Percentiles rank a stretch among this genome's conserved stretches.
phyloP scores from a whole-genome alignment of 2,329 filamentous ascomycete species.

The Chrysoporthe cubensis region DNA sequence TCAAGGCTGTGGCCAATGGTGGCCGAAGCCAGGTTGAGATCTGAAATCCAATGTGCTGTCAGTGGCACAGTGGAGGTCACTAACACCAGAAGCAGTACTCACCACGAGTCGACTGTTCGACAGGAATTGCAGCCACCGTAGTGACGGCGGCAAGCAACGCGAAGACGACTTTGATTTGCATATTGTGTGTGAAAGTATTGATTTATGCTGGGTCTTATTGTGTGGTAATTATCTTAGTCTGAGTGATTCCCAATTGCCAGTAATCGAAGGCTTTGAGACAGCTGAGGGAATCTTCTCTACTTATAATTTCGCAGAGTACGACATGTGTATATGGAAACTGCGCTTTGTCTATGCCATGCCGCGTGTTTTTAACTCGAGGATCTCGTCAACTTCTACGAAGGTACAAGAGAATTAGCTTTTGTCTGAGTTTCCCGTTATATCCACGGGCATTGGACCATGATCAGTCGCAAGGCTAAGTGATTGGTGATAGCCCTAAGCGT shows the following conservation, averaged over 20 bases:
- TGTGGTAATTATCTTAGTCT: neutral
- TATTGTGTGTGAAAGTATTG: neutral
- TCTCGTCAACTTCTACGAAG: neutral
- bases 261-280: neutral
- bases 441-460: neutral
- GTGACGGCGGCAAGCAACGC: slow-evolving; percentile 12
- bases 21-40: slow-evolving; percentile 1
- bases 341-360: neutral
- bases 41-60: neutral
- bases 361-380: neutral
- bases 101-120: slow-evolving; percentile 18
- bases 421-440: neutral
- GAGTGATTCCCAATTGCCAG: neutral
- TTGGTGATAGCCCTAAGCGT: neutral
- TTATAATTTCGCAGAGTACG: neutral
- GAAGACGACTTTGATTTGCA: slow-evolving; percentile 16
- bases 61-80: neutral
- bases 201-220: neutral
- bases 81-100: neutral
- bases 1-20: neutral
- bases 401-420: neutral
- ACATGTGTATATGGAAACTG: neutral
- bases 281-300: neutral
- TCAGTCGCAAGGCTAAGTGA: neutral
- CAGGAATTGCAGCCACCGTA: slow-evolving; percentile 10